A percentile compares a stretch with the other conserved stretches of the same genome.
Evolutionary conservation across 495 filamentous ascomycete genomes (phyloP).

Genomic region (Aspergillus incahuasiensis): DNA sequence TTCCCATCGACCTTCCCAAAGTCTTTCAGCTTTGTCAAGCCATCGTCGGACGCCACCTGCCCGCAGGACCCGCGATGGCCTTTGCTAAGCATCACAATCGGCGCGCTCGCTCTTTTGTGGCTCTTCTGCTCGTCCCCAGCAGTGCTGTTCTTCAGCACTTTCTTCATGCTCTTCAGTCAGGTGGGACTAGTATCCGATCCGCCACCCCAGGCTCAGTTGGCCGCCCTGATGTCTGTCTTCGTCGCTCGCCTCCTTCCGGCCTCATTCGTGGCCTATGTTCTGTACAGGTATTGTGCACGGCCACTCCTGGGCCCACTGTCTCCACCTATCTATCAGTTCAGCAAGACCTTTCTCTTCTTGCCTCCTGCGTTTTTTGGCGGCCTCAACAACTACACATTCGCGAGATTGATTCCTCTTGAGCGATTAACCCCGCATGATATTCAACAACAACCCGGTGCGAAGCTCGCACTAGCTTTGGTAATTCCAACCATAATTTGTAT

Average conservation of each 20-base stretch:
- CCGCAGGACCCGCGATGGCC: constrained; percentile 65
- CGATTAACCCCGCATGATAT: constrained; percentile 75
- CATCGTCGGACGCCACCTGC: constrained; percentile 36
- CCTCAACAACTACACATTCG: constrained; percentile 79
- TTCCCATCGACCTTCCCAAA: constrained; percentile 79
- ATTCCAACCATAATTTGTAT: constrained; percentile 56
- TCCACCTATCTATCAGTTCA: constrained; percentile 54
- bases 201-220: constrained; percentile 50
- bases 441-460: constrained; percentile 70
- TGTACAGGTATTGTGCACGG: constrained; percentile 64
- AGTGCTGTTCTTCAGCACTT: constrained; percentile 67
- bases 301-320: constrained; percentile 53
- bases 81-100: constrained; percentile 66
- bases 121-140: constrained; percentile 64
- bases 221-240: constrained; percentile 61
- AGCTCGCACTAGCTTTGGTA: constrained; percentile 63
- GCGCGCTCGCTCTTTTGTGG: constrained; percentile 60
- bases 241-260: constrained; percentile 74
- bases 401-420: constrained; percentile 70
- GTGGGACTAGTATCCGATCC: constrained; percentile 77
- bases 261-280: constrained; percentile 66
- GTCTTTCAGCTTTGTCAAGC: constrained; percentile 61
- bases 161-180: constrained; percentile 70
- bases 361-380: constrained; percentile 73
- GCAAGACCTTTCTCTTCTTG: constrained; percentile 71